Evolutionary conservation across 2,329 filamentous ascomycete species (phyloP).

Genomic region (Pseudonectria buxi): DNA sequence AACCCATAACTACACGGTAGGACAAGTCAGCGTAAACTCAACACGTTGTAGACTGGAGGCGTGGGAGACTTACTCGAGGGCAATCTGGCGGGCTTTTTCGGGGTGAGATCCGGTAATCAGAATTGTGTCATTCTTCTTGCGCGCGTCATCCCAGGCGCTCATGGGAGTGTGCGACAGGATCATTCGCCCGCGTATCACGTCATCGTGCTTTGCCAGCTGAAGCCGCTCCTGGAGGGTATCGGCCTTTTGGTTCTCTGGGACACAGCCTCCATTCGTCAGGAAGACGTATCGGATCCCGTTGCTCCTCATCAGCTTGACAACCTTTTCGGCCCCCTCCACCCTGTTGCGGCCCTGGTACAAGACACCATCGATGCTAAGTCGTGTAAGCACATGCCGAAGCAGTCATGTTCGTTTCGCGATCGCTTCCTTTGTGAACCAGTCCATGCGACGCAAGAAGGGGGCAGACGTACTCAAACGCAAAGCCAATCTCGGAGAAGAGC

Average conservation of each 20-base stretch:
- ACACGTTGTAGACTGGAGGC: slow-evolving; percentile 14
- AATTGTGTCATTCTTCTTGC: slow-evolving; percentile 45
- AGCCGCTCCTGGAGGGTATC: slow-evolving; percentile 28
- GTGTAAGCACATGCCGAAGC: slow-evolving; percentile 4
- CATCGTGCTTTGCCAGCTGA: slow-evolving; percentile 24
- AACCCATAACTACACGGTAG: slow-evolving; percentile 60
- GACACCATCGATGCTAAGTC: slow-evolving; percentile 76
- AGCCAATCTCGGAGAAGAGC: slow-evolving; percentile 27
- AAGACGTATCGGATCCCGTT: slow-evolving; percentile 85
- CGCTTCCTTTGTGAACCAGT: background rate
- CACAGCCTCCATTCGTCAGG: slow-evolving; percentile 91
- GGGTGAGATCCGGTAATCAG: slow-evolving; percentile 67
- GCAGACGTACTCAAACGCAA: slow-evolving; percentile 31
- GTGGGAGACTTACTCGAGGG: slow-evolving; percentile 46
- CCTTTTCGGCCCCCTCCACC: slow-evolving; percentile 69
- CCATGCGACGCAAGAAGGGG: background rate
- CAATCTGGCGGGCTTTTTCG: slow-evolving; percentile 63
- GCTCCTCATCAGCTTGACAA: slow-evolving; percentile 65
- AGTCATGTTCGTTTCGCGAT: background rate
- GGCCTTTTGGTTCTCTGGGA: slow-evolving; percentile 52
- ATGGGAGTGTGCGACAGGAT: slow-evolving; percentile 87
- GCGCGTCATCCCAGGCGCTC: slow-evolving; percentile 49
- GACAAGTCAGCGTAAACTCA: slow-evolving; percentile 1
- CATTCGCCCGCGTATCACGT: slow-evolving; percentile 28
- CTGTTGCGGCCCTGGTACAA: slow-evolving; percentile 74